Base-by-base conservation (phyloP, 352 stramenopile species). In the Phytophthora cactorum region DNA sequence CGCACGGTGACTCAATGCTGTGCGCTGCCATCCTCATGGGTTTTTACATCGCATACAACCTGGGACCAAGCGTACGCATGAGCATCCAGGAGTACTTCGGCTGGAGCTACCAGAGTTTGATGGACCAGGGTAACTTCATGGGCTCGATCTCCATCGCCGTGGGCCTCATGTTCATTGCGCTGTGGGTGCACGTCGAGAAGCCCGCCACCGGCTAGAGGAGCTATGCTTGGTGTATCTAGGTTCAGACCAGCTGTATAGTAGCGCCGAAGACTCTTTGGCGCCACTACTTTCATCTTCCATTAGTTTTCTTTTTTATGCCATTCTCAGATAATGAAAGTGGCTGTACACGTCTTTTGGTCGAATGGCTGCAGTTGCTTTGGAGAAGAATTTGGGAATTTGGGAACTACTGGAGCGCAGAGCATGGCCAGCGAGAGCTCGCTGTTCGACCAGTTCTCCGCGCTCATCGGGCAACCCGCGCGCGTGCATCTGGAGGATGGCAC, bases 111-210 rank as follows among this genome's bases (percentile, higher is more conserved):
- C 79, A 90, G 67, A 95, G 87, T 77, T 67, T 95, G 57, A 93
- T 89, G 76, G 87, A 95, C 72, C 83, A 95, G 66, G 87, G 87
- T 49, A 95, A 95, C 81, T 92, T 95, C 51, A 88, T 95, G 73
- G 87, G 87, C 66, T 88, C 80, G 29, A 88, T 87, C 53, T 91
- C 82, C 12, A 89, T 95, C 53, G 85, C 88, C 3, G 77, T 93
- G 50, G 87, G 85, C 27, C 78, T 95, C 66, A 79, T 93, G 59
- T 91, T 95, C 73, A 91, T 95, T 64, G 79, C 86, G 51, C 70
- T 93, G 34, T 95, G 87, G 87, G 85, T 95, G 46, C 88, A 88
- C 63, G 79, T 95, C 44, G 85, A 93, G 76, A 85, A 87, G 57
- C 88, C 88, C 3, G 63, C 56, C 15, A 51, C 41, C 3, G 45